These are phyloP conservation scores for Diaporthe australafricana DNA, from an alignment of 2,329 filamentous ascomycete genomes.

Conservation along the genomic window DNA sequence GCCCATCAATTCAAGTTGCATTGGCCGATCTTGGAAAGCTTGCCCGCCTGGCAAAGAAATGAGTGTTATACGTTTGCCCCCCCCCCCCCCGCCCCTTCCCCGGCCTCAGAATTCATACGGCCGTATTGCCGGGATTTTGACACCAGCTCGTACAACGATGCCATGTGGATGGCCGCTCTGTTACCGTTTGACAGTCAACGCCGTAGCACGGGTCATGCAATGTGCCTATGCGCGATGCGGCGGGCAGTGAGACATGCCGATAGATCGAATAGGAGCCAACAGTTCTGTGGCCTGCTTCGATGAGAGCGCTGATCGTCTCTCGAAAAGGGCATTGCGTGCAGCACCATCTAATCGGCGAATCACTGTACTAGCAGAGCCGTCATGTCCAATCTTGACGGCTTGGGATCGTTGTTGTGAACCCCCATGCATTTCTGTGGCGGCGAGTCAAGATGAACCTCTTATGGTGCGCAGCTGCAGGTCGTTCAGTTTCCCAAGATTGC, in stretches of 20 bases:
- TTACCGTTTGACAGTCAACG: conserved; percentile 19
- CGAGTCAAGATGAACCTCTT: no score
- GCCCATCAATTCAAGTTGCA: no score
- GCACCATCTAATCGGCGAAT: not conserved
- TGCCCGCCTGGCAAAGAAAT: not conserved
- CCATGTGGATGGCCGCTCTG: conserved; percentile 1
- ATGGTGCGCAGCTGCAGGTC: no score
- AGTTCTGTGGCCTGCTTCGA: not conserved
- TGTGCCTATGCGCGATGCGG: conserved; percentile 15
- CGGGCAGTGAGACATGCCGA: conserved; percentile 3
- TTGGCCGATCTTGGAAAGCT: no score
- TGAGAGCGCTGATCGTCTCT: not conserved
- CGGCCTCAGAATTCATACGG: not conserved
- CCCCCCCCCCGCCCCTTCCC: not conserved
- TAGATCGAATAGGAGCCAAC: not conserved
- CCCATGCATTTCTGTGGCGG: no score
- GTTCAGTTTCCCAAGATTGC: no score
- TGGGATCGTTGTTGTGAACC: no score
- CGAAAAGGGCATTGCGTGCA: no score
- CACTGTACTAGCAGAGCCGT: not conserved
- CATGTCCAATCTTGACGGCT: no score
- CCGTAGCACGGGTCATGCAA: conserved; percentile 14
- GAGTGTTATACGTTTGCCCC: no score
- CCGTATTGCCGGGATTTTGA: not conserved
- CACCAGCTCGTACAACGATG: not conserved